Evolutionary conservation across 202 grass and related monocot species (phyloP).

Genomic region (Eragrostis tef): DNA sequence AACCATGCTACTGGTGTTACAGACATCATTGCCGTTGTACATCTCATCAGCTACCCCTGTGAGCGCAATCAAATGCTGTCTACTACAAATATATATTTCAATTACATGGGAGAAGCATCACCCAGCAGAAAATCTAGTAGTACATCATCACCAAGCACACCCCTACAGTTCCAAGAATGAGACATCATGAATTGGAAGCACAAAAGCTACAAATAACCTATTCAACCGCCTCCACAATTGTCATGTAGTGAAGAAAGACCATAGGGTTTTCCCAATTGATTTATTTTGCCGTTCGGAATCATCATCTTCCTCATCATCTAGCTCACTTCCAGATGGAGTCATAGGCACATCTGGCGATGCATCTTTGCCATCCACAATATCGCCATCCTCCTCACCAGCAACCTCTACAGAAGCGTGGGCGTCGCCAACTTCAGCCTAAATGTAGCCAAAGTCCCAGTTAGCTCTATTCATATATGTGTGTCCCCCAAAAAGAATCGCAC

Average conservation of each 20-base stretch:
- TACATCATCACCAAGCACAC: conserved; percentile 55
- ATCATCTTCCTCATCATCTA: conserved; percentile 60
- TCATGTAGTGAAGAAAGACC: conserved; percentile 97
- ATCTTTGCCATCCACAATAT: conserved; percentile 47
- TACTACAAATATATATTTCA: conserved; percentile 60
- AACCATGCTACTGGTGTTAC: conserved; percentile 50
- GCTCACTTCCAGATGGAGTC: conserved; percentile 62
- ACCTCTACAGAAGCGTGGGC: conserved; percentile 46
- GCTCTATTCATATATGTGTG: not conserved
- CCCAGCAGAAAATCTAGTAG: conserved; percentile 47
- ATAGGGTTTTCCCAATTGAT: conserved; percentile 84
- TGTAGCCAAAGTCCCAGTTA: conserved; percentile 17
- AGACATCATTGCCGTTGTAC: conserved; percentile 41
- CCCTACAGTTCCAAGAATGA: conserved; percentile 56
- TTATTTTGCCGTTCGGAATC: conserved; percentile 57
- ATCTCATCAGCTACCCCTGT: conserved; percentile 54
- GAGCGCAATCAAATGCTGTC: conserved; percentile 53
- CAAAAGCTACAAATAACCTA: conserved; percentile 61
- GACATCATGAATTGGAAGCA: conserved; percentile 53
- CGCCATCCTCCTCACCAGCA: conserved; percentile 47
- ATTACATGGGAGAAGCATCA: conserved; percentile 50
- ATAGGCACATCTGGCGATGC: conserved; percentile 51
- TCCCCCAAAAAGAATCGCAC: not conserved
- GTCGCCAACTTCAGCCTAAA: conserved; percentile 61
- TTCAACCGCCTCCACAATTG: conserved; percentile 38